Evolutionary conservation across 2,329 filamentous ascomycete genomes (phyloP).

Genomic region (Curvularia verruculosa): DNA sequence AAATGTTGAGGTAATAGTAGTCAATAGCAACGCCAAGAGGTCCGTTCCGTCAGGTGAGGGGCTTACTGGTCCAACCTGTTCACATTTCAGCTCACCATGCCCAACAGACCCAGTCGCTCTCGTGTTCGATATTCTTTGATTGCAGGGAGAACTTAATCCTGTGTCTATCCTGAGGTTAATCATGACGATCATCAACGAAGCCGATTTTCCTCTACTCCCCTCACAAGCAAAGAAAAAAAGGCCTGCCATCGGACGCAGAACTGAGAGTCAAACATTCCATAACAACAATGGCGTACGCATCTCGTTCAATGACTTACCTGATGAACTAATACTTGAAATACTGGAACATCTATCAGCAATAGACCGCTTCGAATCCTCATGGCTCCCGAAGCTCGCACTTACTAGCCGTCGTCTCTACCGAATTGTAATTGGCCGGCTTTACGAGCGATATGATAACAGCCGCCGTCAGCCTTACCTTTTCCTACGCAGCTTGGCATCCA

Average conservation of each 20-base stretch:
- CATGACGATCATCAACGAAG: slow-evolving; percentile 24
- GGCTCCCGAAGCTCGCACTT: slow-evolving; percentile 29
- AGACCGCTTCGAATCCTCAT: slow-evolving; percentile 25
- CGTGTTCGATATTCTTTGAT: neutral
- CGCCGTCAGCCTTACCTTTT: slow-evolving; percentile 38
- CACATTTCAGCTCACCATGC: neutral
- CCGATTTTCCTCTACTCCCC: slow-evolving; percentile 32
- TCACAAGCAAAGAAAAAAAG: slow-evolving; percentile 11
- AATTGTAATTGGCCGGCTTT: slow-evolving; percentile 29
- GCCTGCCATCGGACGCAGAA: neutral
- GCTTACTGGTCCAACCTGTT: neutral
- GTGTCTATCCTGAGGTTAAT: too few relatives aligned
- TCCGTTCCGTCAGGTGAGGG: neutral
- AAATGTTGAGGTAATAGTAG: neutral
- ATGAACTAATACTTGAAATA: slow-evolving; percentile 39
- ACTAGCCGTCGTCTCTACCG: slow-evolving; percentile 33
- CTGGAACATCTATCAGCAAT: slow-evolving; percentile 30
- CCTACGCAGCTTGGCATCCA: slow-evolving; percentile 33
- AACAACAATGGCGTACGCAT: neutral
- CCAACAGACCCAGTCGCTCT: neutral
- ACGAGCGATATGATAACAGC: slow-evolving; percentile 28
- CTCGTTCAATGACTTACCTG: slow-evolving; percentile 32
- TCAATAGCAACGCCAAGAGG: neutral
- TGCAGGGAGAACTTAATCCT: neutral
- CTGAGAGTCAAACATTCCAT: neutral